These are phyloP conservation scores for Trichoderma koningii DNA, from an alignment of 2,329 filamentous ascomycete genomes.

Conservation along the genomic window DNA sequence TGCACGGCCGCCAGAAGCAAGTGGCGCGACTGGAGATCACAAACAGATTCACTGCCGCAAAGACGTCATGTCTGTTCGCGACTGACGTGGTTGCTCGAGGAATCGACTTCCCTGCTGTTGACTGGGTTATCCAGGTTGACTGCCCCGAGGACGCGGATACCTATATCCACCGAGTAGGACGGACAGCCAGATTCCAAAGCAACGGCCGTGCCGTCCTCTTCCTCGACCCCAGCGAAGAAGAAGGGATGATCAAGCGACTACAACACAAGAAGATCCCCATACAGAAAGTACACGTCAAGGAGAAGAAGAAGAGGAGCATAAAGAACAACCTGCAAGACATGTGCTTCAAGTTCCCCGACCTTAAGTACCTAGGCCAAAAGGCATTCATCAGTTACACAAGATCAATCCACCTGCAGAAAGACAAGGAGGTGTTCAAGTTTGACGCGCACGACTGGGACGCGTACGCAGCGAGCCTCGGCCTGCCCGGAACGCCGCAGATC, in stretches of 20 bases:
- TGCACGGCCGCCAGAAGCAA: constrained; percentile 94
- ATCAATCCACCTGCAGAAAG: constrained; percentile 83
- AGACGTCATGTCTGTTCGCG: constrained; percentile 86
- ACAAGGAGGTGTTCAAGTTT: constrained; percentile 89
- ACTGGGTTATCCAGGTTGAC: constrained; percentile 99
- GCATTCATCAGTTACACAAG: constrained; percentile 89
- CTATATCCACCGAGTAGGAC: constrained; percentile 93
- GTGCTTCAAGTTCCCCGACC: constrained; percentile 90
- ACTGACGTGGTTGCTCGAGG: constrained; percentile 94
- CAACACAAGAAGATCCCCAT: constrained; percentile 90
- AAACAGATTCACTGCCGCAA: constrained; percentile 75
- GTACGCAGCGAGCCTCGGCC: constrained; percentile 79
- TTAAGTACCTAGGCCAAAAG: constrained; percentile 96
- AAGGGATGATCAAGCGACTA: constrained; percentile 82
- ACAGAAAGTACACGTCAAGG: constrained; percentile 79
- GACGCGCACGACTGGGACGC: constrained; percentile 81
- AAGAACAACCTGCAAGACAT: constrained; percentile 85
- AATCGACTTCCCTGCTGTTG: constrained; percentile 92
- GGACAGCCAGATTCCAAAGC: constrained; percentile 90
- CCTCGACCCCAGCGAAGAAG: constrained; percentile 87
- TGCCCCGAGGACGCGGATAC: constrained; percentile 96
- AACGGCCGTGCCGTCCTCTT: constrained; percentile 88
- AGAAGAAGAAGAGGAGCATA: constrained; percentile 87
- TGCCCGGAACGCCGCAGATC: constrained; percentile 89
- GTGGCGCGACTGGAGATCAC: constrained; percentile 85